These are phyloP conservation scores for Fusarium haematococcum DNA, from an alignment of 2,329 filamentous ascomycete genomes.

Conservation along the genomic window DNA sequence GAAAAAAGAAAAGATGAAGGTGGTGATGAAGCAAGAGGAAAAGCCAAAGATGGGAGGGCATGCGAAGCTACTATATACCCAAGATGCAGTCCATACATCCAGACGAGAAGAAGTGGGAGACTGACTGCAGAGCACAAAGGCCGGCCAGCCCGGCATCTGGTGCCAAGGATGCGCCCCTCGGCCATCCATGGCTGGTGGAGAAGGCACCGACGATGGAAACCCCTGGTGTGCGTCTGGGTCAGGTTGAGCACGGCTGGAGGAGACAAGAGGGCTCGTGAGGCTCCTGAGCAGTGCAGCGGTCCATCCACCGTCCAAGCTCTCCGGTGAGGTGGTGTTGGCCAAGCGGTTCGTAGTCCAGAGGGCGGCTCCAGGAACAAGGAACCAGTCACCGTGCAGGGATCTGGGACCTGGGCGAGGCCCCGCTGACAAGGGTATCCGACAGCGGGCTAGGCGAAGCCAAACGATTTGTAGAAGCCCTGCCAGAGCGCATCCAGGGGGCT, in stretches of 20 bases:
- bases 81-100: slow-evolving; percentile 20
- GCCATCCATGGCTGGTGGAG: slow-evolving; percentile 35
- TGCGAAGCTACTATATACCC: slow-evolving; percentile 46
- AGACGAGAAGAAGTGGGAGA: slow-evolving; percentile 8
- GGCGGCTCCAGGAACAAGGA: slow-evolving; percentile 37
- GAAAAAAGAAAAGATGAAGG: slow-evolving; percentile 44
- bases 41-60: slow-evolving; percentile 34
- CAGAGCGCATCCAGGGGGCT: slow-evolving; percentile 19
- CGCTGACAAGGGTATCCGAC: slow-evolving; percentile 28
- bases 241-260: slow-evolving; percentile 29
- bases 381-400: slow-evolving; percentile 17
- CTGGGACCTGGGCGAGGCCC: slow-evolving; percentile 16
- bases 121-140: slow-evolving; percentile 29
- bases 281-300: slow-evolving; percentile 33
- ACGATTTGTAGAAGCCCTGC: slow-evolving; percentile 23
- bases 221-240: slow-evolving; percentile 22
- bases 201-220: slow-evolving; percentile 29
- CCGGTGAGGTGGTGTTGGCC: slow-evolving; percentile 41
- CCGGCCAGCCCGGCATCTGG: slow-evolving; percentile 38
- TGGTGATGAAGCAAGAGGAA: slow-evolving; percentile 41
- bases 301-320: slow-evolving; percentile 38
- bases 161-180: slow-evolving; percentile 30
- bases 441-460: slow-evolving; percentile 33
- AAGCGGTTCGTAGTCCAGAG: slow-evolving; percentile 31
- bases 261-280: slow-evolving; percentile 13